A percentile compares a stretch with the other conserved stretches of the same genome.
Conservation (phyloP, 2,329 filamentous ascomycete species). For the Diaporthe caulivora region DNA sequence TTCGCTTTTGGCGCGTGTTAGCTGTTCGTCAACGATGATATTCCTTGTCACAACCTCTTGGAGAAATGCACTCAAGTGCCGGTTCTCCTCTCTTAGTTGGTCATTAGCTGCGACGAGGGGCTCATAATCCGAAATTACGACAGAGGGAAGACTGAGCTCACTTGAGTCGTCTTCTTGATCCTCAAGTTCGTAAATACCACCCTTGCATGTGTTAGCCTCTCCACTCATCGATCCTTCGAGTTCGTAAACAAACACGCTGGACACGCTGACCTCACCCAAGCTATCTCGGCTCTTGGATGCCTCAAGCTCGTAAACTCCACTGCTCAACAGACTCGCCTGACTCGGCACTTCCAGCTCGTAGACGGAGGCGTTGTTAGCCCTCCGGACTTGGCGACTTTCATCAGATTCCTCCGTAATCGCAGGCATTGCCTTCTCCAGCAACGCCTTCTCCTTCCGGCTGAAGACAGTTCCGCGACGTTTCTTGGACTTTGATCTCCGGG, state of each 20-base stretch:
- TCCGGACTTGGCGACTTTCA: not conserved
- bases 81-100: not conserved
- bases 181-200: not conserved
- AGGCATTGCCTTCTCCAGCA: not conserved
- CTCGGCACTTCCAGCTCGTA: not conserved
- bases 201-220: not conserved
- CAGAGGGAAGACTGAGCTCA: constrained; percentile 5
- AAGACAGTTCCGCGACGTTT: not conserved
- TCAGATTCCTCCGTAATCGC: not conserved
- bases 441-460: not conserved
- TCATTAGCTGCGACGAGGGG: not conserved
- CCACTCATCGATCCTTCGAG: not conserved
- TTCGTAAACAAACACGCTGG: not conserved
- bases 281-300: not conserved
- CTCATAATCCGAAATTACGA: not conserved
- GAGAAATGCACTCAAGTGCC: not conserved
- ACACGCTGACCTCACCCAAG: not conserved
- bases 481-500: not conserved
- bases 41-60: constrained; percentile 19
- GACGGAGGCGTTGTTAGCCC: not conserved
- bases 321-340: not conserved
- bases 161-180: not conserved
- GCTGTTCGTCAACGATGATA: constrained; percentile 8
- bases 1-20: constrained; percentile 1
- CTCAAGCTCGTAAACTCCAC: not conserved